Conservation (phyloP, 2,329 filamentous ascomycete genomes). For the Huntiella omanensis region DNA sequence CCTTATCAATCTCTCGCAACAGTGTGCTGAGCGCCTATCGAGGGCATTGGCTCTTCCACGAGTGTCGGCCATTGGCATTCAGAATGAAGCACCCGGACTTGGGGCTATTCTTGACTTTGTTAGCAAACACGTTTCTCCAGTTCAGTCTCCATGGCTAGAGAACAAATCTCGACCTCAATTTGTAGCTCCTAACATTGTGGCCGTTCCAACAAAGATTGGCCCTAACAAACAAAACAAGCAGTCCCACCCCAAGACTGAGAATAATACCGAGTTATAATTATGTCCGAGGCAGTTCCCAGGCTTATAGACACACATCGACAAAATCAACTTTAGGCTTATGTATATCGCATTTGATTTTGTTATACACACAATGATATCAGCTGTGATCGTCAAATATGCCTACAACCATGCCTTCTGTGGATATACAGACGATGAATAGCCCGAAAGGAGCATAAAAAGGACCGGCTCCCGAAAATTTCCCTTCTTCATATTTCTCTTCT, state of each 20-base stretch:
- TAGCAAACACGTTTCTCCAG: constrained; percentile 28
- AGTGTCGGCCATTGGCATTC: constrained; percentile 44
- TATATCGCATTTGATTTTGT: too few species aligned
- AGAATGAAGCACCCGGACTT: constrained; percentile 35
- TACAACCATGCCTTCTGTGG: too few species aligned
- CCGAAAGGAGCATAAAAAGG: too few species aligned
- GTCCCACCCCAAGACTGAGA: not conserved
- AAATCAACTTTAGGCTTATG: not conserved
- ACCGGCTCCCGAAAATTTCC: not conserved
- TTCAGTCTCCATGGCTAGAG: constrained; percentile 35
- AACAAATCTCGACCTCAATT: constrained; percentile 15
- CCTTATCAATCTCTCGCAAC: constrained; percentile 43
- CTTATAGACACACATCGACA: not conserved
- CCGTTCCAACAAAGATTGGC: constrained; percentile 20
- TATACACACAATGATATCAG: too few species aligned
- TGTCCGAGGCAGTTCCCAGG: not conserved
- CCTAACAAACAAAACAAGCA: constrained; percentile 14
- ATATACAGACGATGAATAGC: too few species aligned
- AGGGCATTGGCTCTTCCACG: constrained; percentile 39
- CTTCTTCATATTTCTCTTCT: not conserved
- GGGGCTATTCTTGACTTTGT: constrained; percentile 38
- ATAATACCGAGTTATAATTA: not conserved
- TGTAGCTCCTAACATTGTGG: constrained; percentile 19
- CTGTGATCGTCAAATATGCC: too few species aligned
- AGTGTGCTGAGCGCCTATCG: constrained; percentile 38